Evolutionary conservation across 768 basidiomycete species (phyloP), one percentile per base, ranked within the genome.

Genomic region (Trametes cubensis): DNA sequence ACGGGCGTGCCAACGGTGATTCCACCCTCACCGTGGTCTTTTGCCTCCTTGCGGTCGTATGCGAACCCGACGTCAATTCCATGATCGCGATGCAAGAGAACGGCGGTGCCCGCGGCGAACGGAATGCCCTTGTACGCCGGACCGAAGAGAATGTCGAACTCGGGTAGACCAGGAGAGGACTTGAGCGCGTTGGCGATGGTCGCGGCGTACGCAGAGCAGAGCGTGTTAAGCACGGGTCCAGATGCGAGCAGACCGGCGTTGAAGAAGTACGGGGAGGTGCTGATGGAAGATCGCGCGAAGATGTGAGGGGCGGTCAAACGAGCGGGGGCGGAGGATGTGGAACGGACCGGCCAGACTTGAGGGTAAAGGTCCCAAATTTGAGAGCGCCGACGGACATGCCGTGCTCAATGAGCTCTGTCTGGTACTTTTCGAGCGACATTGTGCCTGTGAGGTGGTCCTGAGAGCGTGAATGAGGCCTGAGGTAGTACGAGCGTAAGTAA

Each of bases 51-150:
- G 49, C 96, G 85, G 71, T 98, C 95, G 68, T 95, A 97, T 21
- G 90, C 89, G 66, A 92, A 93, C 0, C 91, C 93, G 28, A 95
- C 85, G 38, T 83, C 78, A 44, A 85, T 79, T 4, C 78, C 75
- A 70, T 92, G 80, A 49, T 84, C 79, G 14, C 88, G 82, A 58
- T 87, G 81, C 39, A 99, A 81, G 21, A 88, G 80, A 20, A 95
- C 81, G 3, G 90, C 81, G 3, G 95, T 92, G 38, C 89, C 83
- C 0, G 95, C 90, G 0, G 95, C 95, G 53, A 99, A 86, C 0
- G 95, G 84, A 70, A 98, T 98, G 25, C 94, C 96, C 77, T 98
- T 98, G 79, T 98, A 98, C 2, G 96, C 95, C 0, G 96, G 96
- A 0, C 96, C 96, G 68, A 98, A 97, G 38, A 98, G 81, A 47